Evolutionary conservation across 495 filamentous ascomycete species (phyloP), one percentile per base, ranked within the genome.

Genomic region (Penicillium odoratum): DNA sequence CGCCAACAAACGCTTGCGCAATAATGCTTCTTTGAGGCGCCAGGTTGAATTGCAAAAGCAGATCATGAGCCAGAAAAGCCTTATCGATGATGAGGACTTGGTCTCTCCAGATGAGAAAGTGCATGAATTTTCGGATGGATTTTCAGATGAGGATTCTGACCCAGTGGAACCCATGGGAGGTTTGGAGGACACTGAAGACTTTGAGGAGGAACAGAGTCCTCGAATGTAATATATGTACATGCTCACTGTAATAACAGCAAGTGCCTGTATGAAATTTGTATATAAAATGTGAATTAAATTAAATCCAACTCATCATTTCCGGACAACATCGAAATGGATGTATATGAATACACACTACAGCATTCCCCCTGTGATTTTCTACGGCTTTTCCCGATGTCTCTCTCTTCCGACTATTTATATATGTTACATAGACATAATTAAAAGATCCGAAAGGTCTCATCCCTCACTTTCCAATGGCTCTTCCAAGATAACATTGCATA

Each of bases 1-100:
- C 8, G 67, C 77, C 9, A 82, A 80, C 59, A 75, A 75, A 62
- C 72, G 71, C 29, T 62, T 81, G 36, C 69, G 77, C 21, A 76
- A 72, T 53, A 70, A 77, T 40, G 67, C 75, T 34, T 78, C 77
- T 16, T 62, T 77, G 51, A 69, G 50, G 29, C 77, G 75, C 29
- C 73, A 77, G 59, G 76, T 75, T 51, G 71, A 71, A 4, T 44
- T 78, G 50, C 68, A 74, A 55, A 77, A 74, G 59, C 75, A 78
- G 55, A 28, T 55, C n/a, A 62, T 70, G 11, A 47, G 42, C 29
- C 40, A 53, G 51, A 36, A 42, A 44, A 30, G 51, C 10, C 5
- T 43, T 10, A 53, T 30, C 9, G 7, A 8, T 21, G 51, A 29
- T 5, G 46, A 48, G 4, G 46, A 48, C 6, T 31, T 48, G 26